Evolutionary conservation across 805 yeast genomes (phyloP), one percentile per base, ranked within the genome.

Genomic region (Candida glaebosa): DNA sequence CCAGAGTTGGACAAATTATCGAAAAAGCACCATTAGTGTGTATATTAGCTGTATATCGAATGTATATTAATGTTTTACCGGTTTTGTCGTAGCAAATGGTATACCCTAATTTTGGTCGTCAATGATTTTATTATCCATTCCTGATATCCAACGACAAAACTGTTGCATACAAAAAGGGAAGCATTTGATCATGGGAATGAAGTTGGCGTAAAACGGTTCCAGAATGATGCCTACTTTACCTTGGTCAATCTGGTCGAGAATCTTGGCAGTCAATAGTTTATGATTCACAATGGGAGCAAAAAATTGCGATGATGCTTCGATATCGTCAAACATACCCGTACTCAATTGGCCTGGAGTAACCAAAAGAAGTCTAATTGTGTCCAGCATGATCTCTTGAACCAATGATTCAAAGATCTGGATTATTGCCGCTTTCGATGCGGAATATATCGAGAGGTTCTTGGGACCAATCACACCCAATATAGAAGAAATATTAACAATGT

Each of bases 261-360:
- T 61, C 4, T 56, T 46, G 2, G 26, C 26, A 0, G 80, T 76
- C 31, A 78, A 53, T 22, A 54, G 52, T 1, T 33, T 25, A 38
- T 63, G 69, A 40, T 67, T 64, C 0, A 76, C 67, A 6, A 75
- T 30, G 0, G 83, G 82, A 0, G 81, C 80, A 34, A 77, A 51
- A 43, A 76, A 75, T 22, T 45, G 46, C 32, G 59, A 56, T 5
- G 68, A 59, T 3, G 74, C 72, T 2, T 53, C 47, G 6, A 75
- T 71, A 47, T 76, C 79, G 2, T 50, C 47, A 47, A 78, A 78
- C 81, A 78, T 75, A 7, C 50, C 53, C 0, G 78, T 63, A 34
- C 65, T 59, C 22, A 78, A 52, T 51, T 78, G 82, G 2, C 83
- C 83, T 0, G 82, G 79, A 2, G 66, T 45, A 5, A 76, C 69